Evolutionary conservation across 176 grass and related monocot species (phyloP), one percentile per base, ranked within the genome.

Genomic region (Zea luxurians): DNA sequence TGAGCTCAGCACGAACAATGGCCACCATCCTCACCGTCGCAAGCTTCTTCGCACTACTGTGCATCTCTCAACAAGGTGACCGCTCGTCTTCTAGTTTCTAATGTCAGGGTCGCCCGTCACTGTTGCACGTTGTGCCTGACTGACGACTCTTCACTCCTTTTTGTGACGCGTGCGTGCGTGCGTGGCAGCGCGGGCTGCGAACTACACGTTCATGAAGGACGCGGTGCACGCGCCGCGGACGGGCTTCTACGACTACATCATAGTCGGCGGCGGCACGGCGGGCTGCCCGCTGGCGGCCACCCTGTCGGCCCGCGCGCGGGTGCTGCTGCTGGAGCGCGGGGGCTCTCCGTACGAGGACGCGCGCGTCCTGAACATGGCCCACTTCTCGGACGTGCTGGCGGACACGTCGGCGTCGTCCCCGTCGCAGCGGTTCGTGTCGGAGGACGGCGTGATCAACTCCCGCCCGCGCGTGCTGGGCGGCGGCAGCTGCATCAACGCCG

Each of bases 391-490:
- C 58, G 88, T 88, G 47, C 89, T 97, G 8, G 83, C 86, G 2
- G 91, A 97, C 84, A 71, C 66, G 75, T 93, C 91, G 34, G 84
- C 73, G 52, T 21, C 77, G 48, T 93, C 94, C 0, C 84, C 94
- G 18, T 80, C 94, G 48, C 94, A 97, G 78, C 72, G 85, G 70
- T 93, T 97, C 87, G 83, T 97, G 63, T 93, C 94, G 1, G 77
- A 79, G 84, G 94, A 97, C 62, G 94, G 91, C 65, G 94, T 97
- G 60, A 70, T 91, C 85, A 93, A 93, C 64, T 61, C 87, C 5
- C 89, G 94, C 13, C 91, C 91, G 0, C 82, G 94, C 42, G 89
- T 93, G 78, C 91, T 97, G 43, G 94, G 94, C 49, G 94, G 94
- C 18, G 94, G 94, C 34, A 93, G 78, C 79, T 92, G 91, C 87